Evolutionary conservation across 441 rosid species (phyloP).

Genomic region (Omphalea diandra): DNA sequence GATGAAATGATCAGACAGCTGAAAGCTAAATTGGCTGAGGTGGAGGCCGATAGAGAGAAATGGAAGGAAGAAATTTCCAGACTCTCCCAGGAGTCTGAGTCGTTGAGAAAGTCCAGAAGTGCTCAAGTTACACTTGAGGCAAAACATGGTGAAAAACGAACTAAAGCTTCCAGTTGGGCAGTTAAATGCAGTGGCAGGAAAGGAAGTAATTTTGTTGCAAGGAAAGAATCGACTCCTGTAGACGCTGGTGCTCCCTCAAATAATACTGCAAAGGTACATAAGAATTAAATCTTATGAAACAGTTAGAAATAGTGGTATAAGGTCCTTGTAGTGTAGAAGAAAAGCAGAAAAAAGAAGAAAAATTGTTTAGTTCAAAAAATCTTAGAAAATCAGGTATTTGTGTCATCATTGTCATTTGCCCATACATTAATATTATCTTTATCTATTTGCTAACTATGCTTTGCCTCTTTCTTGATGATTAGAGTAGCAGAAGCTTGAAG

Average conservation of each 20-base stretch:
- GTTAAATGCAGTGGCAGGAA: conserved; percentile 15
- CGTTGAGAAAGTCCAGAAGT: conserved; percentile 40
- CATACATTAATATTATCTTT: neutral
- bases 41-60: conserved; percentile 47
- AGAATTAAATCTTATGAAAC: conserved; percentile 2
- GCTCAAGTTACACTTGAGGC: conserved; percentile 40
- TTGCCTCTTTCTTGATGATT: conserved; percentile 19
- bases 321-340: neutral
- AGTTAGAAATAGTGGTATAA: neutral
- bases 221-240: conserved; percentile 40
- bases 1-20: conserved; percentile 52
- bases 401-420: neutral
- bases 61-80: conserved; percentile 41
- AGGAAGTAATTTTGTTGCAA: conserved; percentile 23
- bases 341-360: neutral
- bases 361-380: neutral
- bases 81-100: conserved; percentile 49
- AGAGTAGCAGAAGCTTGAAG: conserved; percentile 59
- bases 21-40: conserved; percentile 41
- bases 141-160: conserved; percentile 35
- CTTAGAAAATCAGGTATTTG: neutral
- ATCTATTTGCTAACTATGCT: neutral
- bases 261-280: conserved; percentile 41
- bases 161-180: conserved; percentile 21
- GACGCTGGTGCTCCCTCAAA: conserved; percentile 22